Evolutionary conservation across 139 green algal species (phyloP).

Genomic region (Yamagishiella unicocca): DNA sequence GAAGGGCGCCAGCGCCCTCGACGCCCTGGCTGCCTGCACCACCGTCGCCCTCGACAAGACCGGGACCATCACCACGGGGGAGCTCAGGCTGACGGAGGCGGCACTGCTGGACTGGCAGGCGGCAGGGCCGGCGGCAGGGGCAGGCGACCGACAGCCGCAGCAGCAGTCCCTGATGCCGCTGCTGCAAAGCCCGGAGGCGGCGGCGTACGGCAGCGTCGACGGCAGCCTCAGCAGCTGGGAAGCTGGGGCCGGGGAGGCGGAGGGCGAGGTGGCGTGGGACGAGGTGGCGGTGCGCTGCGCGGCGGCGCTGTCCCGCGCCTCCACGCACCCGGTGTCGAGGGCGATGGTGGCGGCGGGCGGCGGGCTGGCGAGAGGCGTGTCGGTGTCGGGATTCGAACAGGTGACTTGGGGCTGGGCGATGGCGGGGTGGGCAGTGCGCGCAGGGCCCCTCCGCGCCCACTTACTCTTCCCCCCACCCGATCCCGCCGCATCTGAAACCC

Average conservation of each 20-base stretch:
- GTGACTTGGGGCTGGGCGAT: too few relatives aligned
- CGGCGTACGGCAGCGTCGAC: background rate
- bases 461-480: too few relatives aligned
- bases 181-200: background rate
- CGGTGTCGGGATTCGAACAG: slow-evolving; percentile 46
- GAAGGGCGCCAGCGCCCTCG: slow-evolving; percentile 80
- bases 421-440: too few relatives aligned
- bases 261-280: background rate
- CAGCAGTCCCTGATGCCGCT: background rate
- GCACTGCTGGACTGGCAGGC: slow-evolving; percentile 27
- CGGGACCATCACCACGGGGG: slow-evolving; percentile 87
- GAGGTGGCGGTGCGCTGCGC: slow-evolving; percentile 60
- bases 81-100: slow-evolving; percentile 64
- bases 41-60: slow-evolving; percentile 92
- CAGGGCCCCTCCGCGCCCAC: too few relatives aligned
- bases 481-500: too few relatives aligned
- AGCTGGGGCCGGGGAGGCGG: background rate
- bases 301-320: slow-evolving; percentile 58
- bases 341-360: slow-evolving; percentile 59
- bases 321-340: slow-evolving; percentile 66
- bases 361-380: slow-evolving; percentile 32
- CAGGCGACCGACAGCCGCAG: background rate
- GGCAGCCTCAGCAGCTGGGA: background rate
- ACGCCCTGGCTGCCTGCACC: slow-evolving; percentile 71
- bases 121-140: background rate